These are phyloP conservation scores for Aspergillus sp. DNA, from an alignment of 2,329 filamentous ascomycete species.

Conservation along the genomic window DNA sequence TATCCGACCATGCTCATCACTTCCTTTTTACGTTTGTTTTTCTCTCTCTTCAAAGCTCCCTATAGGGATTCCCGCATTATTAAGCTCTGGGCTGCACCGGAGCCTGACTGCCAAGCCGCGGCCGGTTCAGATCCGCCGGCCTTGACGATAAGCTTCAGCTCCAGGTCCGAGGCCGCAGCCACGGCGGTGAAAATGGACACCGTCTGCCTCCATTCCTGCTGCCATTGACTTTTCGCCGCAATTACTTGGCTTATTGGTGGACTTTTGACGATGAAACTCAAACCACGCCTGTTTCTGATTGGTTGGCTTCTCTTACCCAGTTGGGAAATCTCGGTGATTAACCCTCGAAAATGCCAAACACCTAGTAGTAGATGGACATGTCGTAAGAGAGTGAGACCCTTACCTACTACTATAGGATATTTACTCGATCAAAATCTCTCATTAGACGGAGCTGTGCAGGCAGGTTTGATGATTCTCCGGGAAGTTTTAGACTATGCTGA, in stretches of 20 bases:
- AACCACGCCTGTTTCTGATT: background rate
- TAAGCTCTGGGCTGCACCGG: conserved; percentile 1
- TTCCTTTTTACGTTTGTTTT: background rate
- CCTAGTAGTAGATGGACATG: background rate
- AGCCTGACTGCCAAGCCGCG: background rate
- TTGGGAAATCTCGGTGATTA: background rate
- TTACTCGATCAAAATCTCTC: background rate
- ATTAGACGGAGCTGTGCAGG: background rate
- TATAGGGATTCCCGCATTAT: background rate
- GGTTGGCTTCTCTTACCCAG: background rate
- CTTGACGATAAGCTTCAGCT: conserved; percentile 5
- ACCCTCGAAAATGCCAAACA: too few species aligned
- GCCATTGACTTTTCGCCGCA: background rate
- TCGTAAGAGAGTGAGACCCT: background rate
- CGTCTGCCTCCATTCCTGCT: background rate
- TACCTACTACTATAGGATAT: background rate
- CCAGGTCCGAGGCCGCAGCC: background rate
- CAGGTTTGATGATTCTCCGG: background rate
- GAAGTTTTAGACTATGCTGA: background rate
- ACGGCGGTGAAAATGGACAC: background rate
- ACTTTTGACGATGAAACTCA: background rate
- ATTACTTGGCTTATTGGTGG: background rate
- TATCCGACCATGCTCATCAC: background rate
- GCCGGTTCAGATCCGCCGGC: background rate
- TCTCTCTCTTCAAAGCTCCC: background rate